Evolutionary conservation across 306 rosid species (phyloP).

Genomic region (Cucumis sativus): DNA sequence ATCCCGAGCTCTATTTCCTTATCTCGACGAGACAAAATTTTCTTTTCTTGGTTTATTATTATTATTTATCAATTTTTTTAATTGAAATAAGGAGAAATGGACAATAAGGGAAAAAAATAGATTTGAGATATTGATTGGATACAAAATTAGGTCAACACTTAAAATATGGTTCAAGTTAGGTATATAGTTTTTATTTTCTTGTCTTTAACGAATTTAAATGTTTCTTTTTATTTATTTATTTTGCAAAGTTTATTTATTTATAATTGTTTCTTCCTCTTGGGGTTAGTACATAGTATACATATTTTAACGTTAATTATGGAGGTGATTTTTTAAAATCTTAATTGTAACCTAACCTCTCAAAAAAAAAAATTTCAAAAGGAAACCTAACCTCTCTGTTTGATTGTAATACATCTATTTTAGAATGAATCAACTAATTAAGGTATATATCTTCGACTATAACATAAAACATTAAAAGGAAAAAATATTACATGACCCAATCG

Average conservation of each 20-base stretch:
- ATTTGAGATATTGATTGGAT: background rate
- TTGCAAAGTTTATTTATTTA: background rate
- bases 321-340: background rate
- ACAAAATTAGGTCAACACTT: background rate
- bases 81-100: background rate
- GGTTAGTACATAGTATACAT: background rate
- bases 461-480: no score
- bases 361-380: no score
- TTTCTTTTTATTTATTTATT: background rate
- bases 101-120: background rate
- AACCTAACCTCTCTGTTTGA: background rate
- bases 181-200: background rate
- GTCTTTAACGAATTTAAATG: background rate
- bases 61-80: no score
- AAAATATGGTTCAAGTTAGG: background rate
- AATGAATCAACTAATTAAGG: no score
- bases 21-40: no score
- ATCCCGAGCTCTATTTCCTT: no score
- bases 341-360: background rate
- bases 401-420: background rate
- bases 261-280: background rate
- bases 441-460: no score
- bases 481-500: background rate
- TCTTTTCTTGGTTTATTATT: no score
- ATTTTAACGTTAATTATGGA: background rate